Evolutionary conservation across 139 green algal genomes (phyloP), one percentile per base, ranked within the genome.

Genomic region (Gonium pectorale): DNA sequence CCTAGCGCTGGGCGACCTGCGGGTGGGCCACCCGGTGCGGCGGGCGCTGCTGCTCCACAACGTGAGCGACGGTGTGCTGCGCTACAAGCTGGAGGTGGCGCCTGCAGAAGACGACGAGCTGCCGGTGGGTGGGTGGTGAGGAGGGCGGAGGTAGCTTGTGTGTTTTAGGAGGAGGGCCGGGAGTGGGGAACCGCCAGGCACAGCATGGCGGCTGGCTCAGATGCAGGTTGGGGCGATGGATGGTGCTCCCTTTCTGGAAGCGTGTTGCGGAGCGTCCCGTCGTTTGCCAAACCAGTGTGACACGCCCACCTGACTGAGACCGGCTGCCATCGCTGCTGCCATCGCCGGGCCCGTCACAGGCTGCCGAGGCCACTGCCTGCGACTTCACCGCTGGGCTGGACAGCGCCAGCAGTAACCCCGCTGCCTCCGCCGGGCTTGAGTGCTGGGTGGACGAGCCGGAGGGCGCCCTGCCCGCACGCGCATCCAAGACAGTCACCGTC

Each of bases 1-100:
- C 3, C 17, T 94, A 71, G 83, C 91, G 35, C 85, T 95, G 49
- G 92, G 91, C 22, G 71, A 86, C 13, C 73, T 92, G 24, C 70
- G 85, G 9, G 92, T 95, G 6, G 92, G 92, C 11, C 86, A 94
- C 35, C 73, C 86, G 0, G 77, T 89, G 37, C 67, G 70, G 35
- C 72, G 40, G 26, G 88, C 72, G 29, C 56, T 95, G 19, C 84
- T 68, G 15, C 80, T 96, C 67, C 56, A 93, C 40, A 96, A 96
- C 86, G 89, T 93, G 62, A 93, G 88, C 79, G 89, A 87, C 62
- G 93, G 93, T 31, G 83, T 93, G 66, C 88, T 95, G 73, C 79
- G 84, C 9, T 96, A 95, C 82, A 73, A 64, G 40, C 54, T 96
- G 51, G 80, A 88, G 46, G 89, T 88, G 77, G 87, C 92, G 29